Evolutionary conservation across 2,329 filamentous ascomycete species (phyloP).

Genomic region (Cladophialophora immunda): DNA sequence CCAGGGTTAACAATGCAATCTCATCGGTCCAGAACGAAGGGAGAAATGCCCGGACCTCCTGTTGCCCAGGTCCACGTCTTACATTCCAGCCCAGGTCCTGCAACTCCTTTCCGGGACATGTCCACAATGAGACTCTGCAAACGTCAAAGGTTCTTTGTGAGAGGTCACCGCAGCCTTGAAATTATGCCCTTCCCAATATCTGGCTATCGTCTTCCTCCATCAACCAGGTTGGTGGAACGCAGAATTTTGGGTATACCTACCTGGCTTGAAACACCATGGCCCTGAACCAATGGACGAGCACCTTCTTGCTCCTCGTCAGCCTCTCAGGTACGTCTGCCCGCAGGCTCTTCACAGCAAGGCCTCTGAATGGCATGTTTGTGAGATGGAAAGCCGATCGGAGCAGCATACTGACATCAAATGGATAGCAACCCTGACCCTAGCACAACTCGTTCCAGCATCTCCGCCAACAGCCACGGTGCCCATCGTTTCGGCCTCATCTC

Average conservation of each 20-base stretch:
- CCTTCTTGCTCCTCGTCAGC: slow-evolving; percentile 6
- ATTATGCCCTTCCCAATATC: not conserved
- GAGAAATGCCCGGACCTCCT: not conserved
- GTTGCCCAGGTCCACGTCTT: slow-evolving; percentile 2
- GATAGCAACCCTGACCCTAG: slow-evolving; percentile 7
- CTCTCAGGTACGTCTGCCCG: slow-evolving; percentile 21
- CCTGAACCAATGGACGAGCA: not conserved
- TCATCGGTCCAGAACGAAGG: slow-evolving; percentile 2
- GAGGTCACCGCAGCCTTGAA: not conserved
- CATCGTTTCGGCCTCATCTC: slow-evolving; percentile 7
- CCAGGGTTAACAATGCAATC: slow-evolving; percentile 10
- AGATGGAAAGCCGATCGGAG: not conserved
- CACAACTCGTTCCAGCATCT: slow-evolving; percentile 11
- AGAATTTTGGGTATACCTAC: not conserved
- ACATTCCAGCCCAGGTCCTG: slow-evolving; percentile 23
- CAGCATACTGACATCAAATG: not conserved
- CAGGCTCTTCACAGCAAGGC: slow-evolving; percentile 13
- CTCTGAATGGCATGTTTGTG: slow-evolving; percentile 21
- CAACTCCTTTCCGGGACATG: slow-evolving; percentile 13
- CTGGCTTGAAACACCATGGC: slow-evolving; percentile 14
- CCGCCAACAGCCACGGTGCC: slow-evolving; percentile 21
- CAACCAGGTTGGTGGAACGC: not conserved
- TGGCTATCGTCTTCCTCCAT: not conserved
- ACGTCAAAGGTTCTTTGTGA: slow-evolving; percentile 17
- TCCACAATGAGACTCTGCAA: slow-evolving; percentile 14